Evolutionary conservation across 495 filamentous ascomycete species (phyloP), one percentile per base, ranked within the genome.

Genomic region (Oidiodendron maius): DNA sequence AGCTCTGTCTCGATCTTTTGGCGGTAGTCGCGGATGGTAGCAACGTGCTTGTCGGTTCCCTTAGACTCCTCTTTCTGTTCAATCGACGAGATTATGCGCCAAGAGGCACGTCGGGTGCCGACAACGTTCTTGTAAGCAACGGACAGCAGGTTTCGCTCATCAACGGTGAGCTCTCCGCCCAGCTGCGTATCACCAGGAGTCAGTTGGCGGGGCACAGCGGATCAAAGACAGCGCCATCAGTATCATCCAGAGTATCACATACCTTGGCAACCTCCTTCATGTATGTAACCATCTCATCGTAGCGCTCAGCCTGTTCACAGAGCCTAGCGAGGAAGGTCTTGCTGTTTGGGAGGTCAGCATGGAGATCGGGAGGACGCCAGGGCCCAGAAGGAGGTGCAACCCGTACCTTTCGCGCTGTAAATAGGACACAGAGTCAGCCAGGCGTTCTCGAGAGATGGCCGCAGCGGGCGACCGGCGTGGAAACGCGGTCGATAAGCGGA

Each of bases 181-280:
- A 98, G 81, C 91, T 82, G 47, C n/a, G n/a, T 58, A 25, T 51
- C 47, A 58, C 46, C 34, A 32, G 46, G 46, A 18, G 47, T 58
- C 41, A 60, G 53, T 38, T 24, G 24, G 36, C 16, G 3, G 15
- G 22, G 15, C 32, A 43, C 20, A 20, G 39, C 32, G 23, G 36
- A 16, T 40, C 10, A 43, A 15, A 17, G 22, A 20, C 16, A 49
- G 44, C 43, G 46, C 23, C 12, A 30, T 13, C 24, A 52, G 44
- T 8, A 18, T 42, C 26, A 5, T 35, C 28, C 8, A 21, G 22
- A 20, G 45, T 30, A 24, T 38, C 42, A 56, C 75, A 67, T 87
- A 90, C 86, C 81, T 96, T 95, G 68, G 93, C 93, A 66, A 99
- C 93, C 83, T 96, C 89, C 87, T 99, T 99, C 93, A 99, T 99